Evolutionary conservation across 495 filamentous ascomycete genomes (phyloP).

Genomic region (Aspergillus mulundensis): DNA sequence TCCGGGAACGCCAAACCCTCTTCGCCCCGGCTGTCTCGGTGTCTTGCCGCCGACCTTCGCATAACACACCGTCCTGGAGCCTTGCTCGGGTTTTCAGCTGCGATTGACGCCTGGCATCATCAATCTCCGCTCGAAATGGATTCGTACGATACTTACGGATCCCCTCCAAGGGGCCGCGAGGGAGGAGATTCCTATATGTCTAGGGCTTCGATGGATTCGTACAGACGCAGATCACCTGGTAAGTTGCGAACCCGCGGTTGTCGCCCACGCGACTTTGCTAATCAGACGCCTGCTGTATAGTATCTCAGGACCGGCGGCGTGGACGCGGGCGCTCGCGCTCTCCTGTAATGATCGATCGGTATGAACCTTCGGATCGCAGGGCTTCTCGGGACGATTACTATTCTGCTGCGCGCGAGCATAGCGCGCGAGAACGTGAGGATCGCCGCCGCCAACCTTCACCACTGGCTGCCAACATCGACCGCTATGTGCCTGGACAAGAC

Average conservation of each 20-base stretch:
- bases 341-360: slow-evolving; percentile 65
- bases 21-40: background rate
- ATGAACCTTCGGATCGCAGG: slow-evolving; percentile 60
- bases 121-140: slow-evolving; percentile 27
- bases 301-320: slow-evolving; percentile 47
- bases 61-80: background rate
- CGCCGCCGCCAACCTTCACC: slow-evolving; percentile 62
- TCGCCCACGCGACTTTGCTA: background rate
- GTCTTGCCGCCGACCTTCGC: background rate
- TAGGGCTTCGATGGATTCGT: slow-evolving; percentile 32
- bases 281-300: slow-evolving; percentile 16
- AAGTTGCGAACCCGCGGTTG: slow-evolving; percentile 23
- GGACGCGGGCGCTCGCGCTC: slow-evolving; percentile 64
- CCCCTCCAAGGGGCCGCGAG: slow-evolving; percentile 40
- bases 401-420: slow-evolving; percentile 59
- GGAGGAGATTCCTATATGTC: slow-evolving; percentile 30
- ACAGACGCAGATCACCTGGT: slow-evolving; percentile 53
- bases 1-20: background rate
- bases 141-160: slow-evolving; percentile 40
- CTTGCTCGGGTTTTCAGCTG: background rate
- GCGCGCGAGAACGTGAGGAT: slow-evolving; percentile 61
- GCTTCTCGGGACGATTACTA: slow-evolving; percentile 48
- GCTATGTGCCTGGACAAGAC: slow-evolving; percentile 89
- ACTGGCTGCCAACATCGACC: slow-evolving; percentile 75
- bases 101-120: background rate